Conservation (phyloP, 2,329 filamentous ascomycete genomes). For the Exserohilum turcica region DNA sequence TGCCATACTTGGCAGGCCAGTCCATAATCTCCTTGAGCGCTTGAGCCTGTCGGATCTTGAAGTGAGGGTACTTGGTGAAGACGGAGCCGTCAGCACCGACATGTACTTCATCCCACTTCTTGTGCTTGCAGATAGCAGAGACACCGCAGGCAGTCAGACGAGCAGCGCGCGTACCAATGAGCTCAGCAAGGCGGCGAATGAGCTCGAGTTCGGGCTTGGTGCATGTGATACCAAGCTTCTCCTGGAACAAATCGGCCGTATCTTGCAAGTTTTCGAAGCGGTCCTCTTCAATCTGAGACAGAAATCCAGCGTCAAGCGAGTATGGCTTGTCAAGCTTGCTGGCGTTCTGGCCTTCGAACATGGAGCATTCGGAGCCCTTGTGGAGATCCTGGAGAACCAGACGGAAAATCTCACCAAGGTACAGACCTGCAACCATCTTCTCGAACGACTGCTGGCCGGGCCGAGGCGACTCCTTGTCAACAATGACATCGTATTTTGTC, state of each 20-base stretch:
- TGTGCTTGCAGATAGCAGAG: constrained; percentile 96
- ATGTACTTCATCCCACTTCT: constrained; percentile 83
- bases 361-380: constrained; percentile 63
- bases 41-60: constrained; percentile 88
- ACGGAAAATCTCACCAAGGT: constrained; percentile 93
- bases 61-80: constrained; percentile 99
- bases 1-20: constrained; percentile 78
- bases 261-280: constrained; percentile 94
- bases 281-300: constrained; percentile 92
- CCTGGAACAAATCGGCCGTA: constrained; percentile 79
- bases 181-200: constrained; percentile 83
- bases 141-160: constrained; percentile 94
- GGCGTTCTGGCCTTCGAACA: constrained; percentile 86
- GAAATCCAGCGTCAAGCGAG: constrained; percentile 88
- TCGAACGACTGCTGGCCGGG: constrained; percentile 95
- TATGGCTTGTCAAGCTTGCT: constrained; percentile 82
- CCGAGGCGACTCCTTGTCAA: constrained; percentile 89
- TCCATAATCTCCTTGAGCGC: constrained; percentile 94
- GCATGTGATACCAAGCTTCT: constrained; percentile 72
- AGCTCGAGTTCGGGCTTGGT: constrained; percentile 84
- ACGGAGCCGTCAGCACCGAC: constrained; percentile 96
- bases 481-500: constrained; percentile 82
- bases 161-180: constrained; percentile 93
- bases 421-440: constrained; percentile 96
- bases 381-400: constrained; percentile 84